Evolutionary conservation across 2,329 filamentous ascomycete genomes (phyloP).

Genomic region (Fusarium phyllophilum): DNA sequence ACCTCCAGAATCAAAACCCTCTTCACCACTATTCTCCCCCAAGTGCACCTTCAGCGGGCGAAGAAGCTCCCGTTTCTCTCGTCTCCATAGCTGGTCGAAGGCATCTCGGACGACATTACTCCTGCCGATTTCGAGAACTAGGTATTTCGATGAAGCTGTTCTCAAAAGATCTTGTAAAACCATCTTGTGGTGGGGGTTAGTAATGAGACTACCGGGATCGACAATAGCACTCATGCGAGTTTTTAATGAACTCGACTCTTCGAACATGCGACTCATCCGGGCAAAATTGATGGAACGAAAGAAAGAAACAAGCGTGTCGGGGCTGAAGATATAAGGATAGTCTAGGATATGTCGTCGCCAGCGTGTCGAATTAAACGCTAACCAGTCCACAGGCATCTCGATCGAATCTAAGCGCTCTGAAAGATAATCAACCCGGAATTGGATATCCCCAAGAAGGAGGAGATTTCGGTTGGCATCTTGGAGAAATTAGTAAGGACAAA

Average conservation of each 20-base stretch:
- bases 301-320: conserved; percentile 78
- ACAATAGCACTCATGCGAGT: conserved; percentile 67
- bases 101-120: conserved; percentile 76
- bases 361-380: conserved; percentile 68
- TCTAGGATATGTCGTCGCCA: conserved; percentile 80
- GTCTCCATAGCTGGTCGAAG: conserved; percentile 89
- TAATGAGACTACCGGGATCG: conserved; percentile 64
- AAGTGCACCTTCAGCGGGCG: conserved; percentile 89
- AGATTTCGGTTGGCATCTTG: conserved; percentile 70
- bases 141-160: conserved; percentile 74
- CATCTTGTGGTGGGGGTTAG: conserved; percentile 66
- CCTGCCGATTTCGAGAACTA: conserved; percentile 76
- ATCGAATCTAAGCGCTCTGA: conserved; percentile 79
- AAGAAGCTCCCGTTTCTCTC: conserved; percentile 82
- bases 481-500: conserved; percentile 15
- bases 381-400: conserved; percentile 78
- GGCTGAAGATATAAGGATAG: conserved; percentile 82
- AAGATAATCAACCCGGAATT: conserved; percentile 81
- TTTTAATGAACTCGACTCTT: conserved; percentile 70
- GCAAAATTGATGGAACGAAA: conserved; percentile 91
- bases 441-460: conserved; percentile 72
- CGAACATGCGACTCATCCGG: conserved; percentile 82
- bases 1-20: conserved; percentile 92
- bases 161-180: conserved; percentile 71
- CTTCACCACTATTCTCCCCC: conserved; percentile 83